Evolutionary conservation across 768 basidiomycete species (phyloP).

Genomic region (Lactarius deliciosus): DNA sequence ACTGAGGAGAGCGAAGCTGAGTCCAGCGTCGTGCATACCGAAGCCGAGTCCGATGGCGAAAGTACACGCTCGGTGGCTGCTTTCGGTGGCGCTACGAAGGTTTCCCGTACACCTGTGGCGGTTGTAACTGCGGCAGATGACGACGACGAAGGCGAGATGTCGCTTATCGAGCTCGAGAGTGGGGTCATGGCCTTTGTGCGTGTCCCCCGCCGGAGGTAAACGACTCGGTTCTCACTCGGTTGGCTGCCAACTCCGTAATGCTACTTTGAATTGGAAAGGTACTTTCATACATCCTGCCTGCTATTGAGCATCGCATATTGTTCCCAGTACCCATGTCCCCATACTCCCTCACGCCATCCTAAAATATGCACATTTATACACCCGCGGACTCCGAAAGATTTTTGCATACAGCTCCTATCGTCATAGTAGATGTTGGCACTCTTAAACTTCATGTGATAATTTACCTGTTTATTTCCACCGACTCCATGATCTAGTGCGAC

Average conservation of each 20-base stretch:
- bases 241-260: constrained; percentile 7
- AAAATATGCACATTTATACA: constrained; percentile 17
- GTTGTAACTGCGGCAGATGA: constrained; percentile 8
- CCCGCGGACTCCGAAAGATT: not conserved
- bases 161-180: constrained; percentile 28
- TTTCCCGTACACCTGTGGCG: not conserved
- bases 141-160: constrained; percentile 26
- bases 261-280: constrained; percentile 7
- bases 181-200: constrained; percentile 28
- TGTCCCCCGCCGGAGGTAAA: constrained; percentile 21
- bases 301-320: constrained; percentile 1
- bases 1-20: constrained; percentile 29
- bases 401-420: constrained; percentile 17
- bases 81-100: not conserved
- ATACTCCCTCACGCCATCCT: not conserved
- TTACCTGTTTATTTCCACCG: constrained; percentile 14
- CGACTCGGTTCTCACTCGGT: not conserved
- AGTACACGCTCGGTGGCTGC: not conserved
- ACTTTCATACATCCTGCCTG: constrained; percentile 8
- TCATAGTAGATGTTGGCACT: constrained; percentile 18
- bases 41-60: constrained; percentile 28
- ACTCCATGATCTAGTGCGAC: not conserved
- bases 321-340: not conserved
- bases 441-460: constrained; percentile 22
- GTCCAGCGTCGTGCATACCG: constrained; percentile 28